Percentiles rank a stretch among this genome's conserved stretches.
Conservation (phyloP, 2,329 filamentous ascomycete genomes). For the Xylariaceae sp. region DNA sequence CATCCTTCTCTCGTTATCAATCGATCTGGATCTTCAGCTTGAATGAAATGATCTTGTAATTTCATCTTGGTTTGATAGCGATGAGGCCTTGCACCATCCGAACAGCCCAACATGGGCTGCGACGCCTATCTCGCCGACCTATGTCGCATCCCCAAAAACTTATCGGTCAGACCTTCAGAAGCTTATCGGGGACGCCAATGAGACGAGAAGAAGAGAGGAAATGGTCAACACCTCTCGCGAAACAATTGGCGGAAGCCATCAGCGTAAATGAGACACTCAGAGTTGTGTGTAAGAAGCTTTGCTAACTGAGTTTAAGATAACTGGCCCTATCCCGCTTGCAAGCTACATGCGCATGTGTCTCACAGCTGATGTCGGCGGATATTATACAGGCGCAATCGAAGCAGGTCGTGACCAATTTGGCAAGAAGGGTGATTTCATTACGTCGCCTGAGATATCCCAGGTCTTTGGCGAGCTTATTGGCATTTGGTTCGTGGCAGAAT, state of each 20-base stretch:
- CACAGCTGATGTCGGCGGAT: constrained; percentile 84
- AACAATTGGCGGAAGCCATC: constrained; percentile 81
- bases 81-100: constrained; percentile 26
- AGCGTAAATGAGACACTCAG: constrained; percentile 50
- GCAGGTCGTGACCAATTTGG: constrained; percentile 82
- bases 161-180: constrained; percentile 17
- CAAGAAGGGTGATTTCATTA: constrained; percentile 90
- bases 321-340: constrained; percentile 85
- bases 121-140: constrained; percentile 15
- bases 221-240: constrained; percentile 92
- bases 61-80: neutral
- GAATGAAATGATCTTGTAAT: constrained; percentile 5
- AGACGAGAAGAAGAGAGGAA: constrained; percentile 46
- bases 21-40: neutral
- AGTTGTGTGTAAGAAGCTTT: neutral
- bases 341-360: constrained; percentile 99
- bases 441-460: constrained; percentile 95
- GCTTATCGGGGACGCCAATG: constrained; percentile 27
- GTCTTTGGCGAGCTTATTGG: constrained; percentile 93
- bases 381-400: constrained; percentile 76
- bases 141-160: constrained; percentile 13
- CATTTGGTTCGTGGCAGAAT: constrained; percentile 94
- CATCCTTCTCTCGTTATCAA: neutral
- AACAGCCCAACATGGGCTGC: constrained; percentile 22
- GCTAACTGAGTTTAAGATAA: constrained; percentile 47